phyloP scores from a whole-genome alignment of 768 basidiomycete species.

The Termitomyces sp. region DNA sequence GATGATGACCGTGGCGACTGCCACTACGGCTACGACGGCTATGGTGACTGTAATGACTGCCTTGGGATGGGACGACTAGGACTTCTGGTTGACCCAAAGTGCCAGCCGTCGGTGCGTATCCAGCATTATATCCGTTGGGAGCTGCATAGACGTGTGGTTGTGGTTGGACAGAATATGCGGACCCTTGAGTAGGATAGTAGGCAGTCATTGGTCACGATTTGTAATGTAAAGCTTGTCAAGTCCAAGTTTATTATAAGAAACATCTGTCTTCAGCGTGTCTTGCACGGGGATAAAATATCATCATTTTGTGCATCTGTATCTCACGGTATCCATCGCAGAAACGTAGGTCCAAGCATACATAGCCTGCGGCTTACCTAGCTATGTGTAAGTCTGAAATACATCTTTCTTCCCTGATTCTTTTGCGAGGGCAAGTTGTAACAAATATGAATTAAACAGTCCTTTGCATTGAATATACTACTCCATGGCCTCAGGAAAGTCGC shows the following conservation, averaged over 20 bases:
- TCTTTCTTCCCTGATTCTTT: not conserved
- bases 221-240: not conserved
- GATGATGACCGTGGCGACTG: conserved; percentile 15
- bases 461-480: conserved; percentile 3
- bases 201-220: conserved; percentile 12
- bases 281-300: conserved; percentile 2
- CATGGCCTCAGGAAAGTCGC: conserved; percentile 66
- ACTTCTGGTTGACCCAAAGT: conserved; percentile 11
- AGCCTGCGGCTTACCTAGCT: not conserved
- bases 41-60: conserved; percentile 16
- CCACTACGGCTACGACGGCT: conserved; percentile 12
- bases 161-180: conserved; percentile 12
- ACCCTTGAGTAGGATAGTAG: conserved; percentile 36
- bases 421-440: not conserved
- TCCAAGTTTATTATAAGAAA: not conserved
- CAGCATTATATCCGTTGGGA: conserved; percentile 15
- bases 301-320: not conserved
- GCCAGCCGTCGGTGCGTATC: conserved; percentile 8
- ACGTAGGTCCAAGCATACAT: not conserved
- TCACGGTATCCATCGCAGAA: not conserved
- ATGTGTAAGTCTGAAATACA: not conserved
- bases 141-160: conserved; percentile 24
- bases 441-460: not conserved
- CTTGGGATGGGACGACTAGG: conserved; percentile 13
- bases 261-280: too few species aligned